phyloP scores from a whole-genome alignment of 1,284 basidiomycete species.

The Testicularia cyperi region DNA sequence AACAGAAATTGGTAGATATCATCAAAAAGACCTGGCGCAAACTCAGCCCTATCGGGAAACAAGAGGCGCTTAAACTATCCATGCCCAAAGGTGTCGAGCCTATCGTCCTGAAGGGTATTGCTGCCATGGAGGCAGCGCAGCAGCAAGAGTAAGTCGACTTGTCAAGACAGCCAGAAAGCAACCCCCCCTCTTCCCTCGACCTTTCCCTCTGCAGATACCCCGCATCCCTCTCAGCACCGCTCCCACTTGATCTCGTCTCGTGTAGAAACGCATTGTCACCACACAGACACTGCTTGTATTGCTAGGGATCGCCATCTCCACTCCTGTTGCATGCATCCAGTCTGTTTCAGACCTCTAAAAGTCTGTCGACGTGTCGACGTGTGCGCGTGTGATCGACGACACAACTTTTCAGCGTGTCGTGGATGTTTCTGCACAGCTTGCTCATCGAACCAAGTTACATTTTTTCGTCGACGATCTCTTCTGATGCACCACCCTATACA shows the following conservation, averaged over 20 bases:
- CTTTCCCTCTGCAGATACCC: too few relatives aligned
- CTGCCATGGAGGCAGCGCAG: slow-evolving; percentile 26
- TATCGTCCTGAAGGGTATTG: slow-evolving; percentile 33
- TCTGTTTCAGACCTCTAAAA: neutral
- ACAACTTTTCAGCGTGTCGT: neutral
- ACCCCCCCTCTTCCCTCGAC: too few relatives aligned
- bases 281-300: slow-evolving; percentile 2
- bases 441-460: too few relatives aligned
- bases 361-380: neutral
- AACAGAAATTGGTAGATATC: slow-evolving; percentile 54
- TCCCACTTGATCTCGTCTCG: too few relatives aligned
- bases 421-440: too few relatives aligned
- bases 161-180: too few relatives aligned
- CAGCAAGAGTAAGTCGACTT: slow-evolving; percentile 34
- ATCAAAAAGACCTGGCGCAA: slow-evolving; percentile 57
- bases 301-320: slow-evolving; percentile 14
- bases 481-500: too few relatives aligned
- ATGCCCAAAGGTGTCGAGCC: slow-evolving; percentile 45
- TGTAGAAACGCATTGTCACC: too few relatives aligned
- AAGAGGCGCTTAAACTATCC: slow-evolving; percentile 51
- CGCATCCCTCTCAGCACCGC: too few relatives aligned
- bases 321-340: slow-evolving; percentile 23
- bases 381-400: too few relatives aligned
- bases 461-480: too few relatives aligned
- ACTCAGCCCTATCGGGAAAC: slow-evolving; percentile 41